phyloP scores from a whole-genome alignment of 331 rosid species.

The Rosa hybrid region DNA sequence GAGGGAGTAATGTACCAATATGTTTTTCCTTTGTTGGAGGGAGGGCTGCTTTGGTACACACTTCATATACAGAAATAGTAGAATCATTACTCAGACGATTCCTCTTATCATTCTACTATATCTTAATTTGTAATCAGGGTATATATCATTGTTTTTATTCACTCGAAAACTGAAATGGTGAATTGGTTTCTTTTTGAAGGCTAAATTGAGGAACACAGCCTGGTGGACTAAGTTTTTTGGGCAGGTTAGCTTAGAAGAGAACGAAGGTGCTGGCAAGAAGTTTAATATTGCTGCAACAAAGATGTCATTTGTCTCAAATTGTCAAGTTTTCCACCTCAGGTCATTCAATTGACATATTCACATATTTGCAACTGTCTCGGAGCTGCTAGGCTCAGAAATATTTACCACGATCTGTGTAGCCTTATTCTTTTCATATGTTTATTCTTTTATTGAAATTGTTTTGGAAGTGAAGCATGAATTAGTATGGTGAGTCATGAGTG shows the following conservation, averaged over 20 bases:
- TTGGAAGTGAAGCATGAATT: slow-evolving; percentile 15
- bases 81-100: neutral
- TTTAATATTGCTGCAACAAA: slow-evolving; percentile 53
- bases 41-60: neutral
- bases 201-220: slow-evolving; percentile 72
- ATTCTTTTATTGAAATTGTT: slow-evolving; percentile 18
- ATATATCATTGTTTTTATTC: neutral
- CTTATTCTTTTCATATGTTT: slow-evolving; percentile 4
- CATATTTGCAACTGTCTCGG: neutral
- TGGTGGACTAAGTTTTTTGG: slow-evolving; percentile 67
- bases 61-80: neutral
- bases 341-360: slow-evolving; percentile 45
- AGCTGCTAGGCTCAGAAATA: slow-evolving; percentile 4
- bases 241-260: slow-evolving; percentile 59
- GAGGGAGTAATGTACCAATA: neutral
- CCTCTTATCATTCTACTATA: neutral
- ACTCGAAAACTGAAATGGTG: neutral
- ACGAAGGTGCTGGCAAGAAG: slow-evolving; percentile 56
- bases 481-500: neutral
- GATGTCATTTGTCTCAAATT: slow-evolving; percentile 49
- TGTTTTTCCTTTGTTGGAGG: neutral
- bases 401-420: neutral
- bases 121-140: neutral
- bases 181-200: slow-evolving; percentile 38
- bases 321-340: slow-evolving; percentile 73